Conservation (phyloP, 345 rosid species). For the Gossypium rotundifolium region DNA sequence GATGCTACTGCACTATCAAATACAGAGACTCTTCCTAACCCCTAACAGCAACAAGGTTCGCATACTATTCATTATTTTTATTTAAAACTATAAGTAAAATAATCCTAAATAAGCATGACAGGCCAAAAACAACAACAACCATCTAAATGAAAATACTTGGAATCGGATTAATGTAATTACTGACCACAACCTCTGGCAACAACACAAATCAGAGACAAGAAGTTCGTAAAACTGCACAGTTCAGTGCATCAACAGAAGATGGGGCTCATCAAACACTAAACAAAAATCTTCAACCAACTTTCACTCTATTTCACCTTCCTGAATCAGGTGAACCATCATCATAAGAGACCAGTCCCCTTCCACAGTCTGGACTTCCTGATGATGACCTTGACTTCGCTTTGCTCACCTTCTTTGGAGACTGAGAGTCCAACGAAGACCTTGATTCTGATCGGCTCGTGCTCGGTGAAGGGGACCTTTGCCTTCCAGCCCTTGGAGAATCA, state of each 20-base stretch:
- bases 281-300: neutral
- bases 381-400: conserved; percentile 62
- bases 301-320: neutral
- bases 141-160: too few species aligned
- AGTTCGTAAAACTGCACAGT: neutral
- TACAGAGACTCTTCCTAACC: too few species aligned
- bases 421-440: conserved; percentile 43
- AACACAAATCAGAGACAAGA: neutral
- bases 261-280: neutral
- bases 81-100: too few species aligned
- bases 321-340: conserved; percentile 66
- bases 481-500: conserved; percentile 31
- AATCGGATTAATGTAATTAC: neutral
- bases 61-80: too few species aligned
- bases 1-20: too few species aligned
- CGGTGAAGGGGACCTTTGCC: conserved; percentile 47
- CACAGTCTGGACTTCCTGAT: conserved; percentile 49
- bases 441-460: conserved; percentile 60
- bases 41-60: too few species aligned
- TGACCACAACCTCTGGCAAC: neutral
- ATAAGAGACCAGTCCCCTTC: conserved; percentile 67
- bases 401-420: conserved; percentile 45
- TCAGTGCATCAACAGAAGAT: neutral
- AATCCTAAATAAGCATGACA: too few species aligned
- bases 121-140: too few species aligned